Base-by-base conservation (phyloP, 805 yeast genomes). In the Clavispora vitiphila region DNA sequence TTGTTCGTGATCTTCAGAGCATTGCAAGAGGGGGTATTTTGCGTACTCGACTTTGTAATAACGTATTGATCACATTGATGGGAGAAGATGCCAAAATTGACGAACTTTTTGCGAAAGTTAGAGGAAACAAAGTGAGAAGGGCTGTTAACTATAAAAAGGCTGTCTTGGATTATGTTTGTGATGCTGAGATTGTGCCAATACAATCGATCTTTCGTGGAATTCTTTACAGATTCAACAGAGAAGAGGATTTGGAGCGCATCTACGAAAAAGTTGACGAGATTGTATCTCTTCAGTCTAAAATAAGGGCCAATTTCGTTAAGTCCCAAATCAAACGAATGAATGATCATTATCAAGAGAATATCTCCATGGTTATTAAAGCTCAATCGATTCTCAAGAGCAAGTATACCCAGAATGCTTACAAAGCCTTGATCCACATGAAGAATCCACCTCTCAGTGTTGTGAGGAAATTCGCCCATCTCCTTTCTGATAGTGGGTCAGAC, bases 401-500 rank as follows among this genome's bases (percentile, higher is more conserved):
- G 49, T 75, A 78, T 41, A 82, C 83, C 44, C 82, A 82, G 10
- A 72, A 69, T 25, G 93, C 96, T 1, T 93, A 87, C 62, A 76
- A 75, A 44, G 77, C 86, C 2, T 67, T 93, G 42, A 77, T 86
- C 37, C 74, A 77, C 8, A 80, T 77, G 59, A 76, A 74, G 29
- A 82, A 85, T 53, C 97, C 98, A 0, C 85, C 95, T 0, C 63
- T 93, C 37, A 65, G 81, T 24, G 85, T 87, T 0, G 81, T 93
- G 19, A 76, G 80, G 51, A 81, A 79, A 43, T 93, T 89, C 62
- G 85, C 90, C 3, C 77, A 79, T 50, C 62, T 93, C 32, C 63
- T 93, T 35, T 82, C 84, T 43, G 88, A 81, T 48, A 80, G 77
- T 46, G 86, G 83, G 40, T 69, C 72, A 11, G 96, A 87, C 54